These are phyloP conservation scores for Acanthamoeba castellanii DNA, from an alignment of 208 protist species.

Conservation along the genomic window DNA sequence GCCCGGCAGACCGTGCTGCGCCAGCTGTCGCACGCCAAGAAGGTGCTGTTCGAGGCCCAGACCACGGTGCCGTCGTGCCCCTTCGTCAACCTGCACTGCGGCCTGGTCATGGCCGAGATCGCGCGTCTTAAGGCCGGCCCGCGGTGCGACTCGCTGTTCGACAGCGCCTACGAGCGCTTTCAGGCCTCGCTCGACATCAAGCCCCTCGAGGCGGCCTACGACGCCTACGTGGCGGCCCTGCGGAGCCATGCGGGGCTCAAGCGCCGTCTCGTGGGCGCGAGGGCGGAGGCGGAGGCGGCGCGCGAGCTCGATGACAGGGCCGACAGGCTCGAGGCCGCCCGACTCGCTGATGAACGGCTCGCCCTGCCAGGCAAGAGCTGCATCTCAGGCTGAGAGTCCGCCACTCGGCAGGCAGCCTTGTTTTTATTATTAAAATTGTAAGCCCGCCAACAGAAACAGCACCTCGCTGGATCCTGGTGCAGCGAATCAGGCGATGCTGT, in stretches of 20 bases:
- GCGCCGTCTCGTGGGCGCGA: neutral
- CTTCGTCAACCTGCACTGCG: conserved; percentile 37
- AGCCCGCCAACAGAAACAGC: too few species aligned
- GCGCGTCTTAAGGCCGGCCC: neutral
- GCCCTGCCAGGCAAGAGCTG: neutral
- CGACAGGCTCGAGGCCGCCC: neutral
- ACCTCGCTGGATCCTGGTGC: too few species aligned
- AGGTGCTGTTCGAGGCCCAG: conserved; percentile 1
- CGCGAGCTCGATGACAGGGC: neutral
- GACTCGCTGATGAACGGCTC: neutral
- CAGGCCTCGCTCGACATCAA: conserved; percentile 27
- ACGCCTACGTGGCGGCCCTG: neutral
- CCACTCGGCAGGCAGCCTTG: too few species aligned
- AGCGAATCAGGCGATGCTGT: too few species aligned
- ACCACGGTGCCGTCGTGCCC: conserved; percentile 52
- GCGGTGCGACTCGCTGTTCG: conserved; percentile 13
- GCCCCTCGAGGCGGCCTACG: conserved; percentile 6
- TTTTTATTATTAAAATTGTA: too few species aligned
- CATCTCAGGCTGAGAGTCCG: neutral
- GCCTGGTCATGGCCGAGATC: neutral
- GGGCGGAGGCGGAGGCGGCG: neutral
- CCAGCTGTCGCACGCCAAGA: conserved; percentile 24
- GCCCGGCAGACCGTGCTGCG: neutral
- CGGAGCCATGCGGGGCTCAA: neutral
- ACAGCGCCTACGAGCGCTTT: conserved; percentile 25